Percentiles rank a stretch among this genome's conserved stretches.
Evolutionary conservation across 2,329 filamentous ascomycete species (phyloP).

Genomic region (Rugonectria rugulosa): DNA sequence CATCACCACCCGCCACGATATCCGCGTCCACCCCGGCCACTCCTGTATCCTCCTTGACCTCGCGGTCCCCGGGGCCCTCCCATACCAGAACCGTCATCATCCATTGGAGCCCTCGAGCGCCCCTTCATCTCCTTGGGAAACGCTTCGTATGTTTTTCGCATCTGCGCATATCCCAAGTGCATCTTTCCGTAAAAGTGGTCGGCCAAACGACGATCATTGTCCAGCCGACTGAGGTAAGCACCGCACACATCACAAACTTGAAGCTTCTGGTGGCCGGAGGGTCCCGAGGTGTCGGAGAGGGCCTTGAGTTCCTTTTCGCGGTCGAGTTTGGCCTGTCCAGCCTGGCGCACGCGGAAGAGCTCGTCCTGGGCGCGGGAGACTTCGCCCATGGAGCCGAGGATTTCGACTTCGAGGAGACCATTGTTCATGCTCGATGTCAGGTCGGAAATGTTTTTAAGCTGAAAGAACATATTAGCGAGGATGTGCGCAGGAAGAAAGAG

Average conservation of each 20-base stretch:
- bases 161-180: constrained; percentile 97
- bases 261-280: constrained; percentile 94
- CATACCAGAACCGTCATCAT: constrained; percentile 54
- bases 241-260: constrained; percentile 99
- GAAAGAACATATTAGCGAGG: constrained; percentile 19
- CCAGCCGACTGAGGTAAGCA: constrained; percentile 88
- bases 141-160: constrained; percentile 92
- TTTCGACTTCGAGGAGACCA: constrained; percentile 84
- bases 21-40: constrained; percentile 58
- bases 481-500: neutral
- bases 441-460: constrained; percentile 84
- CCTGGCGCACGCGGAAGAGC: constrained; percentile 83
- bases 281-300: constrained; percentile 89
- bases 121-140: constrained; percentile 87
- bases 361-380: constrained; percentile 87
- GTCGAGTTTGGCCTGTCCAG: constrained; percentile 82
- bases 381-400: constrained; percentile 81
- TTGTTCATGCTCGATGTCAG: constrained; percentile 79
- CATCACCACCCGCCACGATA: constrained; percentile 58
- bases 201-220: constrained; percentile 92
- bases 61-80: constrained; percentile 61
- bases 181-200: constrained; percentile 99
- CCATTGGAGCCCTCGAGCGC: constrained; percentile 66
- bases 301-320: constrained; percentile 89
- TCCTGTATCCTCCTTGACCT: constrained; percentile 62